phyloP scores from a whole-genome alignment of 768 basidiomycete genomes.

The Macrolepiota albuminosa region DNA sequence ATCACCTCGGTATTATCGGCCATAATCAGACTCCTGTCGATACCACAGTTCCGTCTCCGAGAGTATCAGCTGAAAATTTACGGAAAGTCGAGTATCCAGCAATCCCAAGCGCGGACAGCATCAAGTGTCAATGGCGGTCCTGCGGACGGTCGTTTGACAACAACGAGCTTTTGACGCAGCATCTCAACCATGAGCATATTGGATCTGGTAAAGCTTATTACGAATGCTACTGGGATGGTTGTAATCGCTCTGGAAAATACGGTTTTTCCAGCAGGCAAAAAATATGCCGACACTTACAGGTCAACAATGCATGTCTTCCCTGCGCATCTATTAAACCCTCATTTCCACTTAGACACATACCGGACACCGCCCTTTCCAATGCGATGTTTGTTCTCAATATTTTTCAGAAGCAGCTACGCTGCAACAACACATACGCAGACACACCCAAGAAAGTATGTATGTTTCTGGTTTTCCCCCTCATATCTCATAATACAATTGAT shows the following conservation, averaged over 20 bases:
- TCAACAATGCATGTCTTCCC: conserved; percentile 21
- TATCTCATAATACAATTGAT: neutral
- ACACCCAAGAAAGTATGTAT: conserved; percentile 87
- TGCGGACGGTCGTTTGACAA: conserved; percentile 60
- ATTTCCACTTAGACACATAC: conserved; percentile 65
- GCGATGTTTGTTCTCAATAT: conserved; percentile 73
- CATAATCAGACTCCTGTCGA: neutral
- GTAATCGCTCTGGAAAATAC: conserved; percentile 54
- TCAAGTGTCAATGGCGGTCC: conserved; percentile 65
- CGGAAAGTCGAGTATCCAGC: neutral
- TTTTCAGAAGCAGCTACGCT: conserved; percentile 95
- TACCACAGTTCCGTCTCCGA: neutral
- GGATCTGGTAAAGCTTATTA: conserved; percentile 84
- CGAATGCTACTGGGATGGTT: conserved; percentile 84
- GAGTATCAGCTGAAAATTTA: neutral
- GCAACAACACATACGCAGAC: conserved; percentile 92
- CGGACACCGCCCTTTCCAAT: conserved; percentile 87
- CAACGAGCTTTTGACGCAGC: conserved; percentile 70
- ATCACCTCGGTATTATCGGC: conserved; percentile 56
- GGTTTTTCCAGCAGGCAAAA: conserved; percentile 92
- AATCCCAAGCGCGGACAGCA: conserved; percentile 33
- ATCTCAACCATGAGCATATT: conserved; percentile 72
- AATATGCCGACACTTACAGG: conserved; percentile 88
- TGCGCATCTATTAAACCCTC: neutral
- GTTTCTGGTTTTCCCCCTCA: neutral